Base-by-base conservation (phyloP, 805 yeast species). In the Clavispora asparagi region DNA sequence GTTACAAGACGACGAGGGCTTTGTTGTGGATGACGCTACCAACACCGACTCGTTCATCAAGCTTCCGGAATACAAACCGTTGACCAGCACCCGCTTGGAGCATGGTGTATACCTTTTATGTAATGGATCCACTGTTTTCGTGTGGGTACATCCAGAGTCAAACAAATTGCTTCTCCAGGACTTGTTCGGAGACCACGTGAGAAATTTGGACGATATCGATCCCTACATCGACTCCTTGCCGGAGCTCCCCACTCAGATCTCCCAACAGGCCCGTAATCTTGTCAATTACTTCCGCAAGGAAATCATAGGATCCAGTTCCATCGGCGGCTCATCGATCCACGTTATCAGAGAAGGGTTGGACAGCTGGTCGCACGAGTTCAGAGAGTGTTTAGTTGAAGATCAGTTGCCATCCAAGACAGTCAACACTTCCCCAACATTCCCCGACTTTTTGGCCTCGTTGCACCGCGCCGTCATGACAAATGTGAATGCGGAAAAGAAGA, bases 81-180 rank as follows among this genome's bases (percentile, higher is more conserved):
- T 78, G 51, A 58, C 70, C 13, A 45, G 67, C 39, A 57, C 63
- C 36, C 57, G 78, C 44, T 67, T 81, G 48, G 71, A 76, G 44
- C 88, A 89, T 38, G 95, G 96, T 7, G 90, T 87, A 8, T 89
- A 86, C 63, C 60, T 94, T 40, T 64, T 85, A 17, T 90, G 86
- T 68, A 80, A 87, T 56, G 92, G 95, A 16, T 70, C 68, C 19
- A 58, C 66, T 12, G 70, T 82, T 4, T 72, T 71, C 43, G 68
- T 91, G 32, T 85, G 87, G 81, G 68, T 91, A 37, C 88, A 86
- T 62, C 78, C 78, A 16, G 77, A 79, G 38, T 86, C 87, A 0
- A 82, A 84, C 53, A 80, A 84, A 9, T 63, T 80, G 47, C 70
- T 94, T 23, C 57, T 91, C 31, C 72, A 78, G 51, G 97, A 91